Evolutionary conservation across 192 early-diverging fungal species (phyloP), one percentile per base, ranked within the genome.

Genomic region (Paraglomus occultum): DNA sequence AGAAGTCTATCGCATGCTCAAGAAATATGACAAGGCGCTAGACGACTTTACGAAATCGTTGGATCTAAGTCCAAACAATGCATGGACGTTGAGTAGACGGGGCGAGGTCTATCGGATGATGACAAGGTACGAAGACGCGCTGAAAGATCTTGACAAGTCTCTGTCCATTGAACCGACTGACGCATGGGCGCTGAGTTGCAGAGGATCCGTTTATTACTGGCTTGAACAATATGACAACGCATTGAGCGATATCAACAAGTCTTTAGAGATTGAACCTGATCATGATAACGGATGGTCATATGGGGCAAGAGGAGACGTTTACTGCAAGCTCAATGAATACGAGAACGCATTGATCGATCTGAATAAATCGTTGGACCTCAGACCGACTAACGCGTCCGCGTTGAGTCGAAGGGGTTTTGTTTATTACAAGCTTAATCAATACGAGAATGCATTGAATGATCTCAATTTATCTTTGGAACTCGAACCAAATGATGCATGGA

Each of bases 81-180:
- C 9, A 54, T 67, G 52, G 50, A 52, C 66, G 8, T 54, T 67
- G 46, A 12, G 46, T 18, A 51, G 51, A 42, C 14, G 63, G 51
- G 63, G 63, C 10, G 17, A 46, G 1, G 48, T 65, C 3, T 51
- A 65, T 51, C 47, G 11, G 31, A 39, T 10, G 10, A 17, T 51
- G 17, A 22, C 9, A 14, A 65, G 48, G 50, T 8, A 51, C 38
- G 1, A 31, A 17, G 31, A 51, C 11, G 63, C 63, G 2, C 43
- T 65, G 12, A 12, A 7, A 2, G 63, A 65, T 51, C 51, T 51
- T 6, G 50, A 50, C 42, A 65, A 51, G 6, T 23, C 39, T 4
- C 12, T 65, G 20, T 51, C 51, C 38, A 65, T 46, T 51, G 63
- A 65, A 40, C 63, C 63, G 8, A 39, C 4, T 12, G 42, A 65